Base-by-base conservation (phyloP, 2,329 filamentous ascomycete genomes). In the Penicillium capsulatum region DNA sequence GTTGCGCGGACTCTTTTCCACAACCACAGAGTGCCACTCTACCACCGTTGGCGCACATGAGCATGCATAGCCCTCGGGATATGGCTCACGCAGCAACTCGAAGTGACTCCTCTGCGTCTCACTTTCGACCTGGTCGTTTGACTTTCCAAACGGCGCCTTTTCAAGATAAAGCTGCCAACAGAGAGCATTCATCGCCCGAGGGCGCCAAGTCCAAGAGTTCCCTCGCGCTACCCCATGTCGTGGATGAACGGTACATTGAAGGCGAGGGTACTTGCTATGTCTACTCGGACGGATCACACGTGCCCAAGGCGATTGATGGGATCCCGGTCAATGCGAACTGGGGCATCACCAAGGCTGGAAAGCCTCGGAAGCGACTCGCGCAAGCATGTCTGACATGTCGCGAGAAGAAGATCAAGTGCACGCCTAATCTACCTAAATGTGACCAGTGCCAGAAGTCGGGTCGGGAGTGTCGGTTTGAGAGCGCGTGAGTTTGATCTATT, bases 391-490 rank as follows among this genome's bases (percentile, higher is more conserved):
- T 94, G 42, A 92, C 88, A 9, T 96, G 90, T 63, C 80, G 90
- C 35, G 89, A 95, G 68, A 96, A 95, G 79, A 96, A 95, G 74
- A 94, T 96, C 69, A 95, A 94, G 65, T 96, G 90, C 59, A 88
- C 95, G 50, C 90, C 89, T 1, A 88, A 90, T 54, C 84, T 80
- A 50, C 86, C 86, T 27, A 88, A 87, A 53, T 96, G 90, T 55
- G 79, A 90, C 38, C 89, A 95, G 66, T 96, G 90, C 63, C 84
- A 92, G 61, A 95, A 94, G 68, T 91, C 91, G 59, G 87, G 89
- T 40, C 78, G 87, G 33, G 74, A 84, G 13, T 95, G 90, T 76
- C 83, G 83, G 65, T 89, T 88, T 59, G 86, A 87, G 67, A 86
- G 85, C 67, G 86, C 86, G 85, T 91, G 70, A 79, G 83, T 82